Percentiles rank a stretch among this genome's conserved stretches.
Evolutionary conservation across 495 filamentous ascomycete species (phyloP).

Genomic region (Aspergillus baeticus): DNA sequence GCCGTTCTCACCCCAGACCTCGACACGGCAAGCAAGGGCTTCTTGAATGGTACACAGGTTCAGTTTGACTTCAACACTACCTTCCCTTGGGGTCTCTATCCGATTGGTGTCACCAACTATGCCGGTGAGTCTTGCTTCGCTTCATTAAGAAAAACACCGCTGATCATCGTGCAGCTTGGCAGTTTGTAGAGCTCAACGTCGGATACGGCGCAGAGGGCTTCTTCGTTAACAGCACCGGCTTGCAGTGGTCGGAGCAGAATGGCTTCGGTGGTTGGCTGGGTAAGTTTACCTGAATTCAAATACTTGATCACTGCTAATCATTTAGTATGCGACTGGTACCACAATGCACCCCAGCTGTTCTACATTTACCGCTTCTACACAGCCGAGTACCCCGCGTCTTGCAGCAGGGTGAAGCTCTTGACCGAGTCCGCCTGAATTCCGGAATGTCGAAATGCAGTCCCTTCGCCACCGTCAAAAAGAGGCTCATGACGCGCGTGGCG

Average conservation of each 20-base stretch:
- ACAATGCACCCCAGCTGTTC: slow-evolving; percentile 55
- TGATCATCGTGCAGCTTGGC: slow-evolving; percentile 33
- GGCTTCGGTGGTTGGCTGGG: slow-evolving; percentile 55
- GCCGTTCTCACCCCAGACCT: slow-evolving; percentile 34
- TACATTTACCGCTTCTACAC: slow-evolving; percentile 34
- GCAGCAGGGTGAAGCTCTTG: slow-evolving; percentile 42
- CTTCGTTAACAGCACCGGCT: slow-evolving; percentile 32
- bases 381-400: slow-evolving; percentile 38
- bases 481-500: slow-evolving; percentile 21
- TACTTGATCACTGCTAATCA: slow-evolving; percentile 5
- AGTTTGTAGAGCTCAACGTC: slow-evolving; percentile 41
- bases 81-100: slow-evolving; percentile 39
- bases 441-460: neutral
- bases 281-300: slow-evolving; percentile 28
- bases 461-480: slow-evolving; percentile 2
- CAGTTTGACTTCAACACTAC: slow-evolving; percentile 34
- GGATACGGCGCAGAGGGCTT: slow-evolving; percentile 37
- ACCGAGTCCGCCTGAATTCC: slow-evolving; percentile 20
- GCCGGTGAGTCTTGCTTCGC: slow-evolving; percentile 21
- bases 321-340: slow-evolving; percentile 55
- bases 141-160: neutral
- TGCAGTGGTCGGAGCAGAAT: slow-evolving; percentile 36
- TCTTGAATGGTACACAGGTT: slow-evolving; percentile 42
- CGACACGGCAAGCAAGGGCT: slow-evolving; percentile 28
- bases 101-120: slow-evolving; percentile 30